Evolutionary conservation across 345 rosid species (phyloP), one percentile per base, ranked within the genome.

Genomic region (Euphorbia pulcherrima): DNA sequence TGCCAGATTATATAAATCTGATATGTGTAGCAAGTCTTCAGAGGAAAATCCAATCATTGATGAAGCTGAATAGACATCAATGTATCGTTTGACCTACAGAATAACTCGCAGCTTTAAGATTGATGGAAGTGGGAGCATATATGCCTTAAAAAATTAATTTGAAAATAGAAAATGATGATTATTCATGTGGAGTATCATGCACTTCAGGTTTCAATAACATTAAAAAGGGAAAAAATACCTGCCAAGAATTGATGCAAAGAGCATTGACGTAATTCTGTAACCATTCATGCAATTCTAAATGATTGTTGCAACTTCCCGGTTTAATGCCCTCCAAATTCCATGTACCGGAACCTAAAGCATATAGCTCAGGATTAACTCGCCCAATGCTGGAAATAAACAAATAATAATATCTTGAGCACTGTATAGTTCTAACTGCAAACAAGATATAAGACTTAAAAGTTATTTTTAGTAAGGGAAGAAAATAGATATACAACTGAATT

Each of bases 1-100:
- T 26, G 92, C 94, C 70, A 81, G 76, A 56, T 80, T 77, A 80
- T 93, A 90, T 57, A 81, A 27, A 68, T 85, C 80, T 63, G 86
- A 85, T 80, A 91, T 67, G 66, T 71, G 81, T 26, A 70, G 70
- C 74, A 85, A 58, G 78, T 93, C 99, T 75, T 91, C 97, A 5
- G 82, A 80, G 57, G 96, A 93, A 83, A 93, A 93, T 63, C 99
- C 99, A 82, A 93, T 87, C 82, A 90, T 80, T 0, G 98, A 93
- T 72, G 92, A 89, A 60, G 88, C 85, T 39, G 92, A 89, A 80
- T 90, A 93, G 57, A 87, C 82, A 71, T 93, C 96, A 60, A 94
- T 80, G 75, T 91, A 94, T 80, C 92, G 85, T 80, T 94, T 89
- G 70, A 91, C 97, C 98, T 90, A 68, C 55, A 72, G 71, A 12